Percentiles rank a stretch among this genome's conserved stretches.
phyloP scores from a whole-genome alignment of 805 yeast genomes.

The Sungouiella thailandica region DNA sequence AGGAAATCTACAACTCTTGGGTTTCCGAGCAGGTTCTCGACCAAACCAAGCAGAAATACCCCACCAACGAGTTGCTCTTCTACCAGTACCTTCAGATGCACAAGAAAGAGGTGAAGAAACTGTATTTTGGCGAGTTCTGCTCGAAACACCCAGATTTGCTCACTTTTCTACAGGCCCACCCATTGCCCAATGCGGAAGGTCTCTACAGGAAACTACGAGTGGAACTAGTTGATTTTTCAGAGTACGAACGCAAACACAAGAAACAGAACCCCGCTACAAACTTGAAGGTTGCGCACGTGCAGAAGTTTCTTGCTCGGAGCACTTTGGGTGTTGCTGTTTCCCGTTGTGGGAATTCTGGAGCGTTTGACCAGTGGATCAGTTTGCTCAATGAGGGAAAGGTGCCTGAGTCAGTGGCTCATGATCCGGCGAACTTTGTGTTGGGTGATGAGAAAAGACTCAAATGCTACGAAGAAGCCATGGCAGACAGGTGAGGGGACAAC shows the following conservation, averaged over 20 bases:
- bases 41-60: conserved; percentile 7
- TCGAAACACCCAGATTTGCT: conserved; percentile 11
- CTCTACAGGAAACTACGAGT: conserved; percentile 24
- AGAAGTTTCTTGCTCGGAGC: conserved; percentile 14
- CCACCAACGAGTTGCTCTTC: conserved; percentile 19
- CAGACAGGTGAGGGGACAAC: background rate
- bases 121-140: conserved; percentile 25
- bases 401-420: conserved; percentile 18
- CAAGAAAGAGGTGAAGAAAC: conserved; percentile 25
- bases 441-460: conserved; percentile 37
- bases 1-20: conserved; percentile 11
- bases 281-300: conserved; percentile 25
- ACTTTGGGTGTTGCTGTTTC: background rate
- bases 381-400: conserved; percentile 20
- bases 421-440: conserved; percentile 31
- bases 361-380: conserved; percentile 27
- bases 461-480: conserved; percentile 15
- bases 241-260: conserved; percentile 23
- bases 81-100: conserved; percentile 23
- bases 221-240: conserved; percentile 24
- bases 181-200: conserved; percentile 14
- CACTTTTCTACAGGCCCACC: background rate
- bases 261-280: conserved; percentile 18
- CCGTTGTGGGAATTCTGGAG: background rate
- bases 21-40: background rate